Base-by-base conservation (phyloP, 2,329 filamentous ascomycete genomes). In the Paecilomyces niveus region DNA sequence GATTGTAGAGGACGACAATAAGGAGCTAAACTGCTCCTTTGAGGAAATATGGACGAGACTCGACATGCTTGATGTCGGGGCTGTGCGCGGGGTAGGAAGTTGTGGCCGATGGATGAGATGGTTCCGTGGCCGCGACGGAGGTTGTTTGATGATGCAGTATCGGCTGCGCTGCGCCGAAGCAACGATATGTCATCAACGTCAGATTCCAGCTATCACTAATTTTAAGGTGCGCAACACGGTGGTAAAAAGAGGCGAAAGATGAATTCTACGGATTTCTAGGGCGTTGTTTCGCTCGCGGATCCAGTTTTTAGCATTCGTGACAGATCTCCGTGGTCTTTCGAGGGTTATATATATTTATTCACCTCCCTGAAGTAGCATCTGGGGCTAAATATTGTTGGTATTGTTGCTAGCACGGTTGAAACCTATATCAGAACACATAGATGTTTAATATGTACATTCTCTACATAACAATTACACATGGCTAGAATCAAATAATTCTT, bases 1-100 rank as follows among this genome's bases (percentile, higher is more conserved):
- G 60, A 96, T 85, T 64, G 84, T 85, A 33, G 89, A 92, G 57
- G 83, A 85, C 61, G 83, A 83, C 61, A 96, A 81, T 61, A 94
- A 76, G 32, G 78, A 76, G 66, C 81, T 82, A 68, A 95, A 88
- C 70, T 93, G 86, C 67, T 80, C 78, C 13, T 82, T 75, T 1
- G 89, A 92, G 60, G 78, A 78, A 66, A 93, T 87, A 11, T 78
- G 67, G 56, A 80, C 68, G 57, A 74, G 72, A 62, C 71, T 67
- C 39, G 76, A 70, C 75, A 79, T 78, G 39, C 57, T 67, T 77
- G 64, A 61, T 58, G 60, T 59, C 22, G 55, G 35, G 39, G 18
- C 54, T 57, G 58, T 55, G 57, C 56, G 58, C 56, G 57, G 61
- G 56, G 62, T 56, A 51, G 59, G 56, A 59, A 58, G 62, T 61